A percentile compares a stretch with the other conserved stretches of the same genome.
Evolutionary conservation across 352 stramenopile genomes (phyloP).

Genomic region (Globisporangium cederbergense): DNA sequence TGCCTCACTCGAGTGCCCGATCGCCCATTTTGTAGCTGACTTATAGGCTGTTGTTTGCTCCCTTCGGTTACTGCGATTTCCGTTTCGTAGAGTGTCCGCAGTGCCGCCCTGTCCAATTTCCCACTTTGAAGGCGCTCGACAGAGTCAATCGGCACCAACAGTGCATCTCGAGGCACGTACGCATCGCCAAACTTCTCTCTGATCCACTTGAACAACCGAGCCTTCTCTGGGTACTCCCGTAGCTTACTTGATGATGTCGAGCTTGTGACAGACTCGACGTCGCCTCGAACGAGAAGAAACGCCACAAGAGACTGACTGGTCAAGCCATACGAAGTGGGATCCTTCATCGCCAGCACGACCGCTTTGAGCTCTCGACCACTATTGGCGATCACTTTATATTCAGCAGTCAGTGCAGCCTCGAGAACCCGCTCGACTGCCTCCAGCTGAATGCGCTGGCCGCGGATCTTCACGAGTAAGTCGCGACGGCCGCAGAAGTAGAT

Average conservation of each 20-base stretch:
- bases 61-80: background rate
- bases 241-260: background rate
- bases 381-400: slow-evolving; percentile 11
- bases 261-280: too few species aligned
- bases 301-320: slow-evolving; percentile 10
- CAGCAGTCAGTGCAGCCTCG: slow-evolving; percentile 15
- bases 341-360: slow-evolving; percentile 6
- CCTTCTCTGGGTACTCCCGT: slow-evolving; percentile 13
- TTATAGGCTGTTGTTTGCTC: background rate
- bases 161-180: slow-evolving; percentile 28
- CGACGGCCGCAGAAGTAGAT: slow-evolving; percentile 43
- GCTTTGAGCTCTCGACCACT: background rate
- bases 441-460: slow-evolving; percentile 47
- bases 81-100: slow-evolving; percentile 19
- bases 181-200: slow-evolving; percentile 23
- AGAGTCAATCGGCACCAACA: slow-evolving; percentile 11
- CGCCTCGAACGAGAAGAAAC: slow-evolving; percentile 4
- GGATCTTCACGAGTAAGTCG: slow-evolving; percentile 54
- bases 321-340: slow-evolving; percentile 2
- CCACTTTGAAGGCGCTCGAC: slow-evolving; percentile 31
- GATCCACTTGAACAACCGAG: slow-evolving; percentile 29
- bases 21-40: too few species aligned
- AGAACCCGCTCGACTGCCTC: slow-evolving; percentile 37
- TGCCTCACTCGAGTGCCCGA: background rate
- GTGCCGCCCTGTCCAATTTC: slow-evolving; percentile 34